phyloP scores from a whole-genome alignment of 441 rosid genomes.

The California macrophylla region DNA sequence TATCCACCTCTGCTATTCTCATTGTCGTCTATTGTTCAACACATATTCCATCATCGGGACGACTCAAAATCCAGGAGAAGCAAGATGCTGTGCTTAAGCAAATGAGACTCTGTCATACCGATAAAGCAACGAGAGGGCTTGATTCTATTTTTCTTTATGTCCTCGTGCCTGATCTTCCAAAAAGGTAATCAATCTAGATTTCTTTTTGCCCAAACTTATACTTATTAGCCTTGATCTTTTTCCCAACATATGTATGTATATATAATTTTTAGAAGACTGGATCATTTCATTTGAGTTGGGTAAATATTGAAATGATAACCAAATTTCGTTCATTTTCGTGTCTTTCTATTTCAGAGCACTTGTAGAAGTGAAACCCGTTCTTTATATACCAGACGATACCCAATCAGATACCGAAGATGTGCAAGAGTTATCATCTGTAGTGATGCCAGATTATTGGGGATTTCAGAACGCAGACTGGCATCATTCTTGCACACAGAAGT shows the following conservation, averaged over 20 bases:
- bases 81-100: conserved; percentile 39
- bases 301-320: background rate
- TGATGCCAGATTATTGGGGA: conserved; percentile 31
- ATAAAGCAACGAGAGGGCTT: conserved; percentile 25
- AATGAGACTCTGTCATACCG: conserved; percentile 31
- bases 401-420: conserved; percentile 26
- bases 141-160: conserved; percentile 58
- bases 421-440: conserved; percentile 20
- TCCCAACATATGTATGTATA: background rate
- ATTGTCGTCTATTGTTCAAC: conserved; percentile 69
- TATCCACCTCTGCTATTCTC: conserved; percentile 52
- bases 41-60: conserved; percentile 42
- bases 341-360: conserved; percentile 47
- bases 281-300: too few relatives aligned
- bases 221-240: background rate
- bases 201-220: background rate
- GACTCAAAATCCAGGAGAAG: conserved; percentile 49
- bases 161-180: conserved; percentile 77
- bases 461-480: conserved; percentile 73
- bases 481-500: conserved; percentile 59
- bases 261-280: too few relatives aligned
- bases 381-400: conserved; percentile 40
- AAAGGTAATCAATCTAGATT: conserved; percentile 40
- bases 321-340: background rate
- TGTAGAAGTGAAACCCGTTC: conserved; percentile 83